Base-by-base conservation (phyloP, 108 stramenopile species). In the Bacterosira constricta region DNA sequence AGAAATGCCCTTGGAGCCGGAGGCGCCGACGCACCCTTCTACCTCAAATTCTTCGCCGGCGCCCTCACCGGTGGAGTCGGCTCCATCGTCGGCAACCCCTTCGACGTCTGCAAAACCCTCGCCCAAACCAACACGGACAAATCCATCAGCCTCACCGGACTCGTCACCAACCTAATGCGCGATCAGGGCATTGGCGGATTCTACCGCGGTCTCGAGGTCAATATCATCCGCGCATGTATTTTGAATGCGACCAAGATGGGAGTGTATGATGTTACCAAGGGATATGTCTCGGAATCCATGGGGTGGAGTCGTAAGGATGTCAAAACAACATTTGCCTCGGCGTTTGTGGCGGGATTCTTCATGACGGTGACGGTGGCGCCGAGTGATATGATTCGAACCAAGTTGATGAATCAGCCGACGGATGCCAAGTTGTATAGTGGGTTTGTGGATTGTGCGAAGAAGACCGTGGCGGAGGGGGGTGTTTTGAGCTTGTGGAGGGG, bases 241-340 rank as follows among this genome's bases (percentile, higher is more conserved):
- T 75, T 95, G 72, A 97, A 97, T 70, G 96, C 92, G 53, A 97
- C 96, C 49, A 97, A 97, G 77, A 95, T 97, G 93, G 96, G 92
- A 20, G 83, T 83, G 51, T 97, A 95, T 56, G 96, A 97, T 59
- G 57, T 85, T 31, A 71, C 87, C 82, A 97, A 97, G 82, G 94
- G 94, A 49, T 88, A 87, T 32, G 90, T 96, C 12, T 47, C 67
- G 50, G 81, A 81, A 52, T 13, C 34, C 32, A 90, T 90, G 20
- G 92, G 91, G 25, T 92, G 88, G 86, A 42, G 73, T 26, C 83
- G 91, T 36, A 94, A 94, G 69, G 92, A 92, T 75, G 13, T 85
- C 17, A 77, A 85, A 21, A 91, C 89, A 5, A 62, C 82, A 29
- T 92, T 92, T 64, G 26, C 63, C 63, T 71, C 89, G 21, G 83